Conservation (phyloP, 2,329 filamentous ascomycete genomes). For the Cadophora sp. region DNA sequence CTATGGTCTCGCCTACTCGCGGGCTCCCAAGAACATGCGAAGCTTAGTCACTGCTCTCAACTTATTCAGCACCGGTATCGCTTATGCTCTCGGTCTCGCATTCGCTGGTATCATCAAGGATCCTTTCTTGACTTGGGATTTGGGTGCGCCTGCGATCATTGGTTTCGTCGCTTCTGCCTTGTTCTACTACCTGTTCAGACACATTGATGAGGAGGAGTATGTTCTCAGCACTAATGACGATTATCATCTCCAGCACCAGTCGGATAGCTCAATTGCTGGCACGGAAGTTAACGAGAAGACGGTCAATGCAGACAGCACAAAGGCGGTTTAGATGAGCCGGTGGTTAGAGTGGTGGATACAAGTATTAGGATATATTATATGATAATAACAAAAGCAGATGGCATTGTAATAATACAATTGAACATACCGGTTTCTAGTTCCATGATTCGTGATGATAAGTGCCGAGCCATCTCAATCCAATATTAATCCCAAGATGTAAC, state of each 20-base stretch:
- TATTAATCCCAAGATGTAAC: too few species aligned
- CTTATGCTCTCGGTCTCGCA: slow-evolving; percentile 54
- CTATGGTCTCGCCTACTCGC: slow-evolving; percentile 59
- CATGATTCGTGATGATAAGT: too few species aligned
- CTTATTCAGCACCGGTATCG: slow-evolving; percentile 54
- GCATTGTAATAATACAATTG: too few species aligned
- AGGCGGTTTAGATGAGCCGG: background rate
- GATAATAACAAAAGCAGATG: background rate
- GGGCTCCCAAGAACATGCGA: slow-evolving; percentile 58
- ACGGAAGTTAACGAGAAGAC: slow-evolving; percentile 9
- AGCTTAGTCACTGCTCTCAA: slow-evolving; percentile 58
- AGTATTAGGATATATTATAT: background rate
- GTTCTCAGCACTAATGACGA: slow-evolving; percentile 47
- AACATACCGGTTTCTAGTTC: too few species aligned
- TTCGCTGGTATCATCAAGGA: slow-evolving; percentile 55
- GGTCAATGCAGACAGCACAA: background rate
- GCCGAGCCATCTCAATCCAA: too few species aligned
- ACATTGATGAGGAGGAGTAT: slow-evolving; percentile 56
- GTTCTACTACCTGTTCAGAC: slow-evolving; percentile 56
- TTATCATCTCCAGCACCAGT: slow-evolving; percentile 8
- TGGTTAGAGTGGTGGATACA: background rate
- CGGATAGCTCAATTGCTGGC: slow-evolving; percentile 1
- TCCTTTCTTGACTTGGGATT: slow-evolving; percentile 58
- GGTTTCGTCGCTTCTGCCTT: slow-evolving; percentile 52
- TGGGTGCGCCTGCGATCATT: slow-evolving; percentile 55